Percentiles rank a stretch among this genome's conserved stretches.
phyloP scores from a whole-genome alignment of 2,329 filamentous ascomycete genomes.

The Albifimbria verrucaria region DNA sequence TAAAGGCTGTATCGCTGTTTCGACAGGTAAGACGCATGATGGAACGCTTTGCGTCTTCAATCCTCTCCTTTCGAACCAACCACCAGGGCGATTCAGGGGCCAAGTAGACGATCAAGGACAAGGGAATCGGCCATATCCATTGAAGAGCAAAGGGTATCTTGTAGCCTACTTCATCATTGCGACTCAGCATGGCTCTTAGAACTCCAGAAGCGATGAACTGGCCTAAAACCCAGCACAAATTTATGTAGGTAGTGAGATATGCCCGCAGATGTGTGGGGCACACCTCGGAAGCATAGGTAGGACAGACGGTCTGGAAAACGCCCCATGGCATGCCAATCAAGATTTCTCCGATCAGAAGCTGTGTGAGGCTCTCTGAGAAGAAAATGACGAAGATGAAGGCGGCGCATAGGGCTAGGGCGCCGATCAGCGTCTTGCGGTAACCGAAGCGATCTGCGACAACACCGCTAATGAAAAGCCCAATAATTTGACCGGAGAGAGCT shows the following conservation, averaged over 20 bases:
- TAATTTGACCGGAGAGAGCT: constrained; percentile 43
- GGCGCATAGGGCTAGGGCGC: constrained; percentile 33
- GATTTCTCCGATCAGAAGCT: constrained; percentile 42
- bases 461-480: constrained; percentile 49
- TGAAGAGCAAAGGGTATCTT: constrained; percentile 47
- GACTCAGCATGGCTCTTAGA: constrained; percentile 34
- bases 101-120: constrained; percentile 38
- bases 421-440: constrained; percentile 45
- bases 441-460: constrained; percentile 43
- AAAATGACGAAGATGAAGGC: constrained; percentile 48
- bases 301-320: constrained; percentile 43
- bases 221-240: constrained; percentile 48
- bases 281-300: constrained; percentile 47
- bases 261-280: constrained; percentile 42
- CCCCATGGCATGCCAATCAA: constrained; percentile 46
- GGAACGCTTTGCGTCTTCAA: constrained; percentile 35
- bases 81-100: constrained; percentile 51
- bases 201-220: constrained; percentile 44
- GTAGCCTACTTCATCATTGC: constrained; percentile 39
- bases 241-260: constrained; percentile 46
- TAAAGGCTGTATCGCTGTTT: constrained; percentile 29
- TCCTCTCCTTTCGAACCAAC: constrained; percentile 38
- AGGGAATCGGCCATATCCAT: constrained; percentile 45
- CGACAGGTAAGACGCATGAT: constrained; percentile 37
- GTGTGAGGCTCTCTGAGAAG: constrained; percentile 37